A percentile compares a stretch with the other conserved stretches of the same genome.
phyloP scores from a whole-genome alignment of 2,329 filamentous ascomycete species.

The Zelopaecilomyces penicillatus region DNA sequence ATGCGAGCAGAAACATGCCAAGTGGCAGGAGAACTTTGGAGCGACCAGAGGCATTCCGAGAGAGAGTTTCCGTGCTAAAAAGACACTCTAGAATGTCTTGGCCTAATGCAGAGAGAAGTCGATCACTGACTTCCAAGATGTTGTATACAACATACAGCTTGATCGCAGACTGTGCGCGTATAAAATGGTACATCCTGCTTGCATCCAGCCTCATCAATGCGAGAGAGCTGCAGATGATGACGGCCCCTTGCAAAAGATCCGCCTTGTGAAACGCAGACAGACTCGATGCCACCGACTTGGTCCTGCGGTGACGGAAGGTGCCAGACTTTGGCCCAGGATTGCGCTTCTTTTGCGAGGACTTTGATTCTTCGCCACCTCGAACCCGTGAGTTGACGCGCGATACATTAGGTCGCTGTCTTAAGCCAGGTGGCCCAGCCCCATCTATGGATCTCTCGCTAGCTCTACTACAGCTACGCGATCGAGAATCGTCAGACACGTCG shows the following conservation, averaged over 20 bases:
- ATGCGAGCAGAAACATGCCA: constrained; percentile 80
- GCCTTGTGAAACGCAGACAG: constrained; percentile 88
- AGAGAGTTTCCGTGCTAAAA: constrained; percentile 86
- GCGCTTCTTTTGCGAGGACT: constrained; percentile 13
- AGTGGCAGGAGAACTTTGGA: constrained; percentile 85
- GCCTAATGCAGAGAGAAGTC: constrained; percentile 80
- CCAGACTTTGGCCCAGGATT: constrained; percentile 22
- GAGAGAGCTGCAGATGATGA: constrained; percentile 79
- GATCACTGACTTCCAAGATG: constrained; percentile 85
- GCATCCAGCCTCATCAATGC: constrained; percentile 88
- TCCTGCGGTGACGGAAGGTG: constrained; percentile 57
- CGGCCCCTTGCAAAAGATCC: constrained; percentile 80
- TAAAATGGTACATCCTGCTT: constrained; percentile 96
- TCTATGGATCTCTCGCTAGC: constrained; percentile 18
- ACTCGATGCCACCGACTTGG: constrained; percentile 76
- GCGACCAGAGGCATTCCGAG: constrained; percentile 76
- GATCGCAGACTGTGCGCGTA: constrained; percentile 91
- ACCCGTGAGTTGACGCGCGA: constrained; percentile 3
- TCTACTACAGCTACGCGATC: constrained; percentile 33
- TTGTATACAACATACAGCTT: constrained; percentile 99
- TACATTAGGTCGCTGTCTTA: constrained; percentile 1
- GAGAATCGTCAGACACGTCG: constrained; percentile 28
- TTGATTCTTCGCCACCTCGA: constrained; percentile 4
- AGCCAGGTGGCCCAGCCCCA: constrained; percentile 3
- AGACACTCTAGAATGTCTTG: constrained; percentile 96